A percentile compares a stretch with the other conserved stretches of the same genome.
These are phyloP conservation scores for Cercospora zeae-maydis DNA, from an alignment of 2,329 filamentous ascomycete genomes.

Conservation along the genomic window DNA sequence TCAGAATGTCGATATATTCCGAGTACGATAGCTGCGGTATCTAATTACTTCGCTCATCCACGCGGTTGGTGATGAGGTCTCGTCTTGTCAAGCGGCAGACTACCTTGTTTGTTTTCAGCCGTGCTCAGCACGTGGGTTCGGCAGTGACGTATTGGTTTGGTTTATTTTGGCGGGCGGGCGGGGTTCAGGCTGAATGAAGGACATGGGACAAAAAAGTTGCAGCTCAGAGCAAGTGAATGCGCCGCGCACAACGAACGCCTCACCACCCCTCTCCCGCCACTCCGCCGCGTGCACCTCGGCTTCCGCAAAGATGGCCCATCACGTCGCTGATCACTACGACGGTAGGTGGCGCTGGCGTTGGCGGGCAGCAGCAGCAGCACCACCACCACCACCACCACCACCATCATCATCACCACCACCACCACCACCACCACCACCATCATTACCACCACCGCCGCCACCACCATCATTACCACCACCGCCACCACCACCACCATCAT, in stretches of 20 bases:
- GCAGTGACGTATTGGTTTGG: not conserved
- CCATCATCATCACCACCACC: too few relatives aligned
- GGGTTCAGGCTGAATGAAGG: not conserved
- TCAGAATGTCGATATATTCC: too few relatives aligned
- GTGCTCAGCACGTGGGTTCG: not conserved
- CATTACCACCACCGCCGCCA: too few relatives aligned
- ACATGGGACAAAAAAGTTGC: not conserved
- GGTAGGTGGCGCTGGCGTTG: slow-evolving; percentile 20
- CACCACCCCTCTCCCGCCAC: not conserved
- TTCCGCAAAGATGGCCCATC: slow-evolving; percentile 38
- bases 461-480: too few relatives aligned
- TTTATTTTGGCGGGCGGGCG: too few relatives aligned
- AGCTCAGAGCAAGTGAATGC: not conserved
- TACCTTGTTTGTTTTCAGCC: not conserved
- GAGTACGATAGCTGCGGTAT: too few relatives aligned
- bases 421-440: too few relatives aligned
- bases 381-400: too few relatives aligned
- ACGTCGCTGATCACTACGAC: slow-evolving; percentile 34
- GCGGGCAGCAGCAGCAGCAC: not conserved
- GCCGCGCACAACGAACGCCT: not conserved
- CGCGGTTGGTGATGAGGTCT: too few relatives aligned
- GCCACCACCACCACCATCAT: too few relatives aligned
- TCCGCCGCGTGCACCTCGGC: slow-evolving; percentile 31
- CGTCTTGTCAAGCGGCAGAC: too few relatives aligned
- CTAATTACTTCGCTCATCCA: too few relatives aligned